phyloP scores from a whole-genome alignment of 164 flowering plant species.

The Platanus orientalis region DNA sequence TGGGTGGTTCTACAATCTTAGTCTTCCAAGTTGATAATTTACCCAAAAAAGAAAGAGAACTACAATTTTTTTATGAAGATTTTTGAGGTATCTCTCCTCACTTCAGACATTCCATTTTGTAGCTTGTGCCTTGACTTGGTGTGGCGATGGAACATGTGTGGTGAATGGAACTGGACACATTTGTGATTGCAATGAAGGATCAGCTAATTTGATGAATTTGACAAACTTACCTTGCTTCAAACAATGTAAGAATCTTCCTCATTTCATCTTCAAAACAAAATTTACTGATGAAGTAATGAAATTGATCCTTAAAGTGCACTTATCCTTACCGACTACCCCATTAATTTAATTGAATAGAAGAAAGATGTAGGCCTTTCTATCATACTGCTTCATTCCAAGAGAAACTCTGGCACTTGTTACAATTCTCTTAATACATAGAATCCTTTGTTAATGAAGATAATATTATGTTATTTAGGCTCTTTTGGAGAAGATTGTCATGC shows the following conservation, averaged over 20 bases:
- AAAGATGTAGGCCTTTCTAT: not conserved
- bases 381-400: not conserved
- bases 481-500: not conserved
- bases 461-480: not conserved
- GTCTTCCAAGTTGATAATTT: too few species aligned
- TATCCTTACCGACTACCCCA: not conserved
- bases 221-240: constrained; percentile 24
- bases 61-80: too few species aligned
- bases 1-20: too few species aligned
- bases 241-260: constrained; percentile 27
- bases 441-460: not conserved
- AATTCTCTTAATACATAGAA: not conserved
- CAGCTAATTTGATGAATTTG: constrained; percentile 22
- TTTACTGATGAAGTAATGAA: not conserved
- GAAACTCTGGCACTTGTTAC: not conserved
- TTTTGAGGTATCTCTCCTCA: too few species aligned
- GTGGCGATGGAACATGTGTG: constrained; percentile 41
- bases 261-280: not conserved
- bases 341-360: not conserved
- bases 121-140: constrained; percentile 40
- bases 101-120: constrained; percentile 14
- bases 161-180: constrained; percentile 16
- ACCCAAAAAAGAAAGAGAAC: too few species aligned
- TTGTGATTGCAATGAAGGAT: constrained; percentile 40
- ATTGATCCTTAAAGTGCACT: not conserved